Conservation (phyloP, 139 green algal species). For the Tetradesmus obliquus region DNA sequence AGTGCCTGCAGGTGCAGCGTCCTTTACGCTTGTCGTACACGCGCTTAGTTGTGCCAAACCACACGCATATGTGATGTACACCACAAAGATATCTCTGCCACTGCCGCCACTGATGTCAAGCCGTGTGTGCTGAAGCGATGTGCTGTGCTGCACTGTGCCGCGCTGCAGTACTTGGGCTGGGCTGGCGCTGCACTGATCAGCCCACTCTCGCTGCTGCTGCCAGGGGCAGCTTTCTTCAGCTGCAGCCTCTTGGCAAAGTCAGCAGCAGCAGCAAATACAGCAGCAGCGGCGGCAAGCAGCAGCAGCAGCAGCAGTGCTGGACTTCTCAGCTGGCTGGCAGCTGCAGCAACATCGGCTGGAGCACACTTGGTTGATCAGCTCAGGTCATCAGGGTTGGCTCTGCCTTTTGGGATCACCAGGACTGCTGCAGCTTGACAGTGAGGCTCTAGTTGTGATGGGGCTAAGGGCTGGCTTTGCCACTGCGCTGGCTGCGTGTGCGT, state of each 20-base stretch:
- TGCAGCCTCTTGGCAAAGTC: neutral
- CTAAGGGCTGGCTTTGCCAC: neutral
- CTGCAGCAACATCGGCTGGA: neutral
- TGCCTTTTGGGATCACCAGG: neutral
- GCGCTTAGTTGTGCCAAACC: too few relatives aligned
- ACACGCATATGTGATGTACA: too few relatives aligned
- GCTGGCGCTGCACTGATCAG: slow-evolving; percentile 2
- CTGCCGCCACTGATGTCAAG: too few relatives aligned
- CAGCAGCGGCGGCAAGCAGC: slow-evolving; percentile 5
- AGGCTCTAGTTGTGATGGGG: neutral
- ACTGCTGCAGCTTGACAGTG: neutral
- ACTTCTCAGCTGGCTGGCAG: neutral
- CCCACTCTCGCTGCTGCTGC: neutral
- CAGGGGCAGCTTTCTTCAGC: neutral
- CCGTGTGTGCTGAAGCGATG: neutral
- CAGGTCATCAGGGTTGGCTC: neutral
- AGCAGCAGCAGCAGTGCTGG: neutral
- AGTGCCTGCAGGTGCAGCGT: too few relatives aligned
- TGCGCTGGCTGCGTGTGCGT: neutral
- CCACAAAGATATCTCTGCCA: too few relatives aligned
- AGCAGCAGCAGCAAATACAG: neutral
- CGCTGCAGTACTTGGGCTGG: slow-evolving; percentile 16
- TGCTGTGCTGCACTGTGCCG: neutral
- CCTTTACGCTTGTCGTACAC: too few relatives aligned
- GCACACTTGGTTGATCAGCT: neutral